Base-by-base conservation (phyloP, 1,284 basidiomycete species). In the Cutaneotrichosporon mucoides region DNA sequence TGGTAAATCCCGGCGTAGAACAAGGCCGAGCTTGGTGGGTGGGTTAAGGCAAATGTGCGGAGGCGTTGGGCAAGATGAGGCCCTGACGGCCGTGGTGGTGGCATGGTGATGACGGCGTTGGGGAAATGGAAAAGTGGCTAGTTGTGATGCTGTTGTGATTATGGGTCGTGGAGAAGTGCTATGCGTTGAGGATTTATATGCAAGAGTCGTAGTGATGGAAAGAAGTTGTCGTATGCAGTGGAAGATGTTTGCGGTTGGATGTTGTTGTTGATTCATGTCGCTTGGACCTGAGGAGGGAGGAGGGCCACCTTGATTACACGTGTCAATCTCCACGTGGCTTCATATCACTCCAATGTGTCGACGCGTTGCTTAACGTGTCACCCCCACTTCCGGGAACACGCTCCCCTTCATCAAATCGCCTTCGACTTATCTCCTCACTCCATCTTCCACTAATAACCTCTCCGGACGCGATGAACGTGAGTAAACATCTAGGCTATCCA, bases 1-100 rank as follows among this genome's bases (percentile, higher is more conserved):
- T 68, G 61, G 53, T 70, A 75, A 47, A 76, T 53, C 15, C 69
- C 61, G 7, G 76, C 71, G 60, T 75, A 77, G 67, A 78, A 75
- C 12, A 76, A 59, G 3, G 73, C 67, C 1, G 76, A 70, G 1
- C 56, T 43, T 0, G 72, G 63, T 12, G 70, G 70, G 1, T 68
- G 71, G 12, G 62, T 63, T 9, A 70, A 59, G 3, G 70, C 60
- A 13, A 76, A 65, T 12, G 66, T 63, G 36, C 70, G 72, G 6
- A 76, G 64, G 44, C 72, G 70, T 41, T 64, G 62, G 37, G 60
- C 48, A 16, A 76, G 66, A 53, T 74, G 67, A 0, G 67, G 58
- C 24, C 60, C 57, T 1, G 71, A 70, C 11, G 70, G 68, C 44
- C 64, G 60, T 24, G 49, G 16, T 33, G 65, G 57, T 46, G 66